A percentile compares a stretch with the other conserved stretches of the same genome.
phyloP scores from a whole-genome alignment of 2,329 filamentous ascomycete species.

The Samsoniella hepiali region DNA sequence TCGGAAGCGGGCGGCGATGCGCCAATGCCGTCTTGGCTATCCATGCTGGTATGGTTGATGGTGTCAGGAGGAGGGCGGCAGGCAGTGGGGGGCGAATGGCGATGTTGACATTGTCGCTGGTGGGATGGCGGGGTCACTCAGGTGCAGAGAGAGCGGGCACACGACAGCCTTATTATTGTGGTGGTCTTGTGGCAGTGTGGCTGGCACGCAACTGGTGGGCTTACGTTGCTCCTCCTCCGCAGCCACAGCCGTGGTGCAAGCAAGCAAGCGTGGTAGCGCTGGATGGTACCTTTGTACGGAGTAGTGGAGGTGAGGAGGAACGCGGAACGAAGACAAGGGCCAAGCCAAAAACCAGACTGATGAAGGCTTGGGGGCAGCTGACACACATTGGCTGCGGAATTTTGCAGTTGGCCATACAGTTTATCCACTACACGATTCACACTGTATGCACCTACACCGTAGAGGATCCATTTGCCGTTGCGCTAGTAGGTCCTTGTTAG shows the following conservation, averaged over 20 bases:
- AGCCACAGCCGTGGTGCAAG: background rate
- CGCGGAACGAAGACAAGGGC: background rate
- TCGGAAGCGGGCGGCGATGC: slow-evolving; percentile 40
- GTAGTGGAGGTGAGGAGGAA: background rate
- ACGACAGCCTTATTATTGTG: slow-evolving; percentile 11
- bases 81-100: background rate
- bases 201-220: background rate
- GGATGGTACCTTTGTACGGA: background rate
- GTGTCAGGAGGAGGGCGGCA: background rate
- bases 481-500: slow-evolving; percentile 8
- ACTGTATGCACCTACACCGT: slow-evolving; percentile 18
- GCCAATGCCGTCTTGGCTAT: slow-evolving; percentile 31
- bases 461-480: slow-evolving; percentile 13
- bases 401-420: slow-evolving; percentile 7
- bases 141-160: slow-evolving; percentile 3
- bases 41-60: slow-evolving; percentile 4
- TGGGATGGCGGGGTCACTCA: background rate
- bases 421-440: background rate
- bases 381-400: slow-evolving; percentile 1
- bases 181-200: background rate
- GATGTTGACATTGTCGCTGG: background rate
- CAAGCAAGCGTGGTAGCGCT: background rate
- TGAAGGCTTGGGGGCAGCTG: slow-evolving; percentile 3
- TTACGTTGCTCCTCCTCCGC: background rate
- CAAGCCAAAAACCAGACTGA: background rate